phyloP scores from a whole-genome alignment of 108 stramenopile genomes.

The Conticribra guillardii region DNA sequence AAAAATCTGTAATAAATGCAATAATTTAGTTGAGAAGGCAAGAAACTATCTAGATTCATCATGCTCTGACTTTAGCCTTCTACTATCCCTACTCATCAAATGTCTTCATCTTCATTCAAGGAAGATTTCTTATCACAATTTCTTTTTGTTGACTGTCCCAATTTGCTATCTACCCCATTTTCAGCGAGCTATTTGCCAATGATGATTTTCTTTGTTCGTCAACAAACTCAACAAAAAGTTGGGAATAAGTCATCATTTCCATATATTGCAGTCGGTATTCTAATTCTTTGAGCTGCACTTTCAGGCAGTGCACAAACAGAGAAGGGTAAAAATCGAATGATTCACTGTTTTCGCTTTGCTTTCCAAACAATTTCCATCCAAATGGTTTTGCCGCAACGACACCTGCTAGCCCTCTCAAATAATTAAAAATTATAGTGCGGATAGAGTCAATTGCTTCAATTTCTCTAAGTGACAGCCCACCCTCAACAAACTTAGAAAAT shows the following conservation, averaged over 20 bases:
- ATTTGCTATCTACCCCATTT: too few species aligned
- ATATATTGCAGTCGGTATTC: conserved; percentile 15
- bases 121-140: too few species aligned
- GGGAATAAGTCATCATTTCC: conserved; percentile 30
- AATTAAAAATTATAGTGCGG: background rate
- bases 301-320: background rate
- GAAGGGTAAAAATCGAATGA: background rate
- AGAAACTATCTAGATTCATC: too few species aligned
- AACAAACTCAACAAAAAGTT: conserved; percentile 24
- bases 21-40: too few species aligned
- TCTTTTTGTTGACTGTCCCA: too few species aligned
- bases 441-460: background rate
- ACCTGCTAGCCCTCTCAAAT: conserved; percentile 16
- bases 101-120: too few species aligned
- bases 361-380: conserved; percentile 14
- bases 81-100: too few species aligned
- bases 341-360: conserved; percentile 1
- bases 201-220: background rate
- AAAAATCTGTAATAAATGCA: too few species aligned
- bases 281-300: conserved; percentile 3
- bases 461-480: background rate
- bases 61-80: too few species aligned
- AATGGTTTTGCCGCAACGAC: conserved; percentile 1
- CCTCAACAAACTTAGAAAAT: background rate
- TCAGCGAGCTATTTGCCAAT: too few species aligned